Evolutionary conservation across 1,139 yeast species (phyloP).

Genomic region (Scheffersomyces insectosa): DNA sequence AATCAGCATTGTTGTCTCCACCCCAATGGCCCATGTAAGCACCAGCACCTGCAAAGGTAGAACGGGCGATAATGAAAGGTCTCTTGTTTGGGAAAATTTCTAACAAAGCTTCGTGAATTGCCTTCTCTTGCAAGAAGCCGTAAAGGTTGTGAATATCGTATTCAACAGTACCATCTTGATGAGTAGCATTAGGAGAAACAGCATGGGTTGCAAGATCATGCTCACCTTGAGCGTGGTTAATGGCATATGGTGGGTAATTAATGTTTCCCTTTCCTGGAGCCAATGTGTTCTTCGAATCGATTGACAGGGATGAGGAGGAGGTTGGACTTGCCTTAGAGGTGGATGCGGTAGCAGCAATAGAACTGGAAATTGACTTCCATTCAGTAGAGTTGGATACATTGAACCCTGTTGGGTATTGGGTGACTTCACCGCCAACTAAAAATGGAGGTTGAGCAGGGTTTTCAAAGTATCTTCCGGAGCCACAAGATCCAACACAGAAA

Average conservation of each 20-base stretch:
- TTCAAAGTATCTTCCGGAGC: slow-evolving; percentile 16
- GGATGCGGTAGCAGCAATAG: slow-evolving; percentile 14
- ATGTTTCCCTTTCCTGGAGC: slow-evolving; percentile 28
- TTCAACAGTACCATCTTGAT: slow-evolving; percentile 29
- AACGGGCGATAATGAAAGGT: slow-evolving; percentile 22
- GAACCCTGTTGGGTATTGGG: slow-evolving; percentile 20
- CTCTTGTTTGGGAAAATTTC: slow-evolving; percentile 18
- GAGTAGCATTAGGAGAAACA: slow-evolving; percentile 31
- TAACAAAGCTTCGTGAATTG: slow-evolving; percentile 19
- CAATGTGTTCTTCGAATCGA: slow-evolving; percentile 19
- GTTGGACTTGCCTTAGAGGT: slow-evolving; percentile 10
- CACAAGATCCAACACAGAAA: slow-evolving; percentile 34
- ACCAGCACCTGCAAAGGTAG: slow-evolving; percentile 23
- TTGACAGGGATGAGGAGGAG: slow-evolving; percentile 14
- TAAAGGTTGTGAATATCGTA: slow-evolving; percentile 25
- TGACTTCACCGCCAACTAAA: slow-evolving; percentile 15
- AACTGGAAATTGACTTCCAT: slow-evolving; percentile 14
- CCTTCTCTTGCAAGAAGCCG: slow-evolving; percentile 20
- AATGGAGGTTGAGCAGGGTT: slow-evolving; percentile 25
- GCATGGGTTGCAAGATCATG: slow-evolving; percentile 29
- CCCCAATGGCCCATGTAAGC: slow-evolving; percentile 24
- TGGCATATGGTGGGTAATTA: slow-evolving; percentile 34
- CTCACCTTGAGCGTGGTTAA: slow-evolving; percentile 23
- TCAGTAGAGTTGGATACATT: slow-evolving; percentile 21
- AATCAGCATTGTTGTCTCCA: slow-evolving; percentile 23